Base-by-base conservation (phyloP, 1,284 basidiomycete species). In the Peniophora sp. region DNA sequence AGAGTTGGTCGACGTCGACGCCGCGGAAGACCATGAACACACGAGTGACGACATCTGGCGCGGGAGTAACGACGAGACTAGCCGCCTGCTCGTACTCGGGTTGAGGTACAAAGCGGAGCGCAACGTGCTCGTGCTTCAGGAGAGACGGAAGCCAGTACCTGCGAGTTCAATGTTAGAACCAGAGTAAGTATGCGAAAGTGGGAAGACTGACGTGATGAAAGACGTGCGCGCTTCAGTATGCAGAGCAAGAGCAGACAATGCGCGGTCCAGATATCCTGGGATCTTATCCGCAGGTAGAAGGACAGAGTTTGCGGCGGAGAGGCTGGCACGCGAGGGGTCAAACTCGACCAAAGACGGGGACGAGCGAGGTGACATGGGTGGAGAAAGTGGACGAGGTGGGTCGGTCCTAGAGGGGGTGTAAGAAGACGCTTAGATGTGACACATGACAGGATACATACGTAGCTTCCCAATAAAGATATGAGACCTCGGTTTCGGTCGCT, bases 11-110 rank as follows among this genome's bases (percentile, higher is more conserved):
- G 17, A 61, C 55, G 2, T 54, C 36, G 3, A 75, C 60, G 6
- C 69, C 71, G 17, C 61, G 60, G 62, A 74, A 75, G 9, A 76
- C 57, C 69, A 78, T 72, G 55, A 75, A 75, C 3, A 77, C 63
- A 6, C 74, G 68, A 0, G 67, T 72, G 10, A 71, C 61, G 23
- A 72, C 63, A 51, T 74, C 71, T 12, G 75, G 75, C 23, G 52
- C 24, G 1, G 75, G 74, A 0, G 52, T 52, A 34, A 77, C 55
- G 3, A 57, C 56, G 23, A 76, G 60, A 2, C 60, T 63, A 1
- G 71, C 74, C 0, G 72, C 66, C 3, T 51, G 52, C 50, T 68
- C 69, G 57, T 73, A 77, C 19, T 63, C 62, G 0, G 53, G 55
- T 52, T 76, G 75, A 1, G 71, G 65, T 2, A 77, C 47, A 60